Evolutionary conservation across 352 stramenopile genomes (phyloP).

Genomic region (Pythium chondricola): DNA sequence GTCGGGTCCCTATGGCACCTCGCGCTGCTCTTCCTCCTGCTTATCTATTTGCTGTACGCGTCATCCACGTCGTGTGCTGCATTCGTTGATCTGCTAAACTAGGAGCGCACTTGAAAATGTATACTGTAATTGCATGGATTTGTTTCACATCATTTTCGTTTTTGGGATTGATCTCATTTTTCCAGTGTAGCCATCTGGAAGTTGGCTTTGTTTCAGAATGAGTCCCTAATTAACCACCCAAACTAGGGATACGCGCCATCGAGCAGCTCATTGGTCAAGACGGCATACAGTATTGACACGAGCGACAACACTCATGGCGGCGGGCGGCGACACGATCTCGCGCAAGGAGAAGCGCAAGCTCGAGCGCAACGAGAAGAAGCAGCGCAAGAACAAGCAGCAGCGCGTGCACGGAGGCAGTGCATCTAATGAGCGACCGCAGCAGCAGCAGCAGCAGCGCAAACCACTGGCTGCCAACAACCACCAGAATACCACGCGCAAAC

Average conservation of each 20-base stretch:
- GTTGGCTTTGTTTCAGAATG: too few species aligned
- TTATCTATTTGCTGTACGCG: constrained; percentile 17
- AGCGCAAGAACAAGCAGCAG: constrained; percentile 52
- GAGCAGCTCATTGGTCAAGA: too few species aligned
- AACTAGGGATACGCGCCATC: constrained; percentile 1
- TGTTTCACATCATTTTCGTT: not conserved
- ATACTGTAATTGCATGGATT: not conserved
- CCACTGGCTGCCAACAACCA: constrained; percentile 1
- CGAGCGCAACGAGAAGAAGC: constrained; percentile 77
- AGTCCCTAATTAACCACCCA: not conserved
- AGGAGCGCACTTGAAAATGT: not conserved
- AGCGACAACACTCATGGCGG: constrained; percentile 12
- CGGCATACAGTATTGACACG: not conserved
- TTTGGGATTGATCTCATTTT: not conserved
- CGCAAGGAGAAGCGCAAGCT: constrained; percentile 79
- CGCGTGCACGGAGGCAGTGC: constrained; percentile 13
- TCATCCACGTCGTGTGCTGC: constrained; percentile 4
- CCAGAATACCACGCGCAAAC: not conserved
- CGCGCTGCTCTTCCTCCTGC: constrained; percentile 20
- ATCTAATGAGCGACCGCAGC: constrained; percentile 5
- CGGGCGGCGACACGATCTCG: constrained; percentile 23
- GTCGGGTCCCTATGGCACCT: constrained; percentile 15
- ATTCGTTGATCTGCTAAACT: constrained; percentile 9
- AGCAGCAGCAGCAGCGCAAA: constrained; percentile 7
- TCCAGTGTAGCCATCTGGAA: constrained; percentile 21